Percentiles rank a stretch among this genome's conserved stretches.
phyloP scores from a whole-genome alignment of 202 grass and related monocot species.

The Brachypodium distachyon region DNA sequence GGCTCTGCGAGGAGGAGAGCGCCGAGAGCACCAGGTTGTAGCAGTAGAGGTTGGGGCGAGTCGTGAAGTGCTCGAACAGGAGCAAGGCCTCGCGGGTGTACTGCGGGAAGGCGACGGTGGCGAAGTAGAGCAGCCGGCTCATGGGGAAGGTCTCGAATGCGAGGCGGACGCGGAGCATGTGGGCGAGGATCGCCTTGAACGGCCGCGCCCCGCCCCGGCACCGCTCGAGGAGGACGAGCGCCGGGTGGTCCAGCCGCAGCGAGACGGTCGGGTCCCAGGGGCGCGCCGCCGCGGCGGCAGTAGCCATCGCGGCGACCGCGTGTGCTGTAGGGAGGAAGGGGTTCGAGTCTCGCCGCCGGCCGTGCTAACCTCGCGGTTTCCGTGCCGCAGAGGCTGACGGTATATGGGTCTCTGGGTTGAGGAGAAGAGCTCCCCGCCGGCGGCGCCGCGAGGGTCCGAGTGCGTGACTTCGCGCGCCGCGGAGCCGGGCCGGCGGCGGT shows the following conservation, averaged over 20 bases:
- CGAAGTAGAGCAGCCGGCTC: constrained; percentile 50
- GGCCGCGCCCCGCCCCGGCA: constrained; percentile 2
- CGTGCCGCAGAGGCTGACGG: neutral
- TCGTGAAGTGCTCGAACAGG: constrained; percentile 46
- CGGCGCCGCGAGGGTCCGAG: neutral
- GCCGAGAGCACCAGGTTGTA: constrained; percentile 45
- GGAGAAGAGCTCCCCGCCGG: neutral
- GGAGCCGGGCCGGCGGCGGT: neutral
- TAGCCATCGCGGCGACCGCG: neutral
- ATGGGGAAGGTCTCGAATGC: constrained; percentile 43
- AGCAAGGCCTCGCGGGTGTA: constrained; percentile 16
- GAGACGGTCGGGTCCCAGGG: constrained; percentile 45
- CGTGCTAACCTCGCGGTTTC: neutral
- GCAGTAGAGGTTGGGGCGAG: constrained; percentile 44
- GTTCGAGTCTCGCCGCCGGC: neutral
- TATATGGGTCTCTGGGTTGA: neutral
- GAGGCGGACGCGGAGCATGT: constrained; percentile 46
- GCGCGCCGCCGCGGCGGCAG: neutral
- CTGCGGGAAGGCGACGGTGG: constrained; percentile 20
- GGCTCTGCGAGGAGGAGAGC: constrained; percentile 14
- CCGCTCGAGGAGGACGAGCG: constrained; percentile 46
- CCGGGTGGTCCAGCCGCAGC: constrained; percentile 39
- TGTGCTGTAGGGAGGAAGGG: neutral
- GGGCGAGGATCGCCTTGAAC: constrained; percentile 40
- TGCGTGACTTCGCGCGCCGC: neutral